Percentiles rank a stretch among this genome's conserved stretches.
These are phyloP conservation scores for Sporothrix luriei DNA, from an alignment of 2,329 filamentous ascomycete genomes.

Conservation along the genomic window DNA sequence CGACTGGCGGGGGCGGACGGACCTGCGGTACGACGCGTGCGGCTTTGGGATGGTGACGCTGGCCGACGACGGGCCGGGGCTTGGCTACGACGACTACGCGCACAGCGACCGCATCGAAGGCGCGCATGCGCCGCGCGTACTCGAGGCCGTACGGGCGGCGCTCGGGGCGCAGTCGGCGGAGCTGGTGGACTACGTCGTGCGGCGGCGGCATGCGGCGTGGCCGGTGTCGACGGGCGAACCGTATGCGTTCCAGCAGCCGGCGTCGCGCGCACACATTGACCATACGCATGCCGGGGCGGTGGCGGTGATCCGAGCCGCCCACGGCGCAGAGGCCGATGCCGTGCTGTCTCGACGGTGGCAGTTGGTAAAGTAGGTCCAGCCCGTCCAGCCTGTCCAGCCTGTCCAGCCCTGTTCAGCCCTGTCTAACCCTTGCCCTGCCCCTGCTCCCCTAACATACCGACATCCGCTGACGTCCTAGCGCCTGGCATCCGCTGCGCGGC, in stretches of 20 bases:
- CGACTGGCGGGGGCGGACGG: constrained; percentile 28
- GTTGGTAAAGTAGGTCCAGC: constrained; percentile 33
- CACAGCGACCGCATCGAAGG: constrained; percentile 26
- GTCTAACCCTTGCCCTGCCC: no score
- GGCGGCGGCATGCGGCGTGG: constrained; percentile 34
- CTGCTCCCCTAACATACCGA: no score
- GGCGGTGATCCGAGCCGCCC: constrained; percentile 59
- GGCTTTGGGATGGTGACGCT: constrained; percentile 30
- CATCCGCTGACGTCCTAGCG: constrained; percentile 27
- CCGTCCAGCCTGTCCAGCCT: no score
- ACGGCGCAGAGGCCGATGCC: constrained; percentile 23
- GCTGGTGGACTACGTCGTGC: constrained; percentile 36
- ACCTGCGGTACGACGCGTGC: constrained; percentile 32
- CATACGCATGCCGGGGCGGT: constrained; percentile 48
- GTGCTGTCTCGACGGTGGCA: constrained; percentile 28
- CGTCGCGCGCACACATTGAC: constrained; percentile 35
- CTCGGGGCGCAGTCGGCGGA: constrained; percentile 34
- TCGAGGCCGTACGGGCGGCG: constrained; percentile 28
- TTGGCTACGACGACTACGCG: constrained; percentile 30
- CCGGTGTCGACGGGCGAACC: constrained; percentile 34
- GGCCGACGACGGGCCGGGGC: neutral
- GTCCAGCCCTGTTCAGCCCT: no score
- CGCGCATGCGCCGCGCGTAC: constrained; percentile 31
- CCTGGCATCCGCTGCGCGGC: constrained; percentile 37
- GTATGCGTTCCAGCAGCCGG: constrained; percentile 34